Base-by-base conservation (phyloP, 495 filamentous ascomycete genomes). In the Tuber calosporum region DNA sequence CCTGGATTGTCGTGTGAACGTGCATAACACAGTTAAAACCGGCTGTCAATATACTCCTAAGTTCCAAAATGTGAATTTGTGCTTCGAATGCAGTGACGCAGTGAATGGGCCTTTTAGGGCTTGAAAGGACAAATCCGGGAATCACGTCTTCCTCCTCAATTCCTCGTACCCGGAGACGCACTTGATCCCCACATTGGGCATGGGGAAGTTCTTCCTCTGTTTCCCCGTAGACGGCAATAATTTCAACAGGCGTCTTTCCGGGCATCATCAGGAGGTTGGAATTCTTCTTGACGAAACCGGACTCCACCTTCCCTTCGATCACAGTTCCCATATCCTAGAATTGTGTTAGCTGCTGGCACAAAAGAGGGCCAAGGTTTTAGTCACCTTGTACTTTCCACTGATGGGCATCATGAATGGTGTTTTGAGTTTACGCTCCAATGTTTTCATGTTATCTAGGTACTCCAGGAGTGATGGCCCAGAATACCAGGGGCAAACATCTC, bases 371-470 rank as follows among this genome's bases (percentile, higher is more conserved):
- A 26, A 38, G 34, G 37, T n/a, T 40, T 62, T n/a, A 19, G 40
- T 30, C 13, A 78, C 76, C 77, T 90, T 89, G 85, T 98, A 98
- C 83, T 98, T 99, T 81, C 90, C 91, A 69, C 90, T 91, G 79
- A 99, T 87, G 9, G 96, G 92, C 95, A 98, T 97, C 96, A 98
- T 97, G 87, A 99, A 98, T 19, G 95, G 95, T 17, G 95, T 95
- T 78, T 97, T 97, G 83, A 97, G 85, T 84, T 97, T 99, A 75
- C 95, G 92, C 82, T 98, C 95, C 17, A 97, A 87, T 41, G 93
- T 87, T 81, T 92, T 88, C 91, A 99, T 97, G 81, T 87, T 84
- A 77, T 95, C 93, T 62, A 99, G 89, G 82, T 92, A 97, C 81
- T 99, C 95, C 34, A 99, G 88, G 6, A 99, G 88, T 1, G 94